Evolutionary conservation across 2,329 filamentous ascomycete species (phyloP), one percentile per base, ranked within the genome.

Genomic region (Cladosporium colombiae): DNA sequence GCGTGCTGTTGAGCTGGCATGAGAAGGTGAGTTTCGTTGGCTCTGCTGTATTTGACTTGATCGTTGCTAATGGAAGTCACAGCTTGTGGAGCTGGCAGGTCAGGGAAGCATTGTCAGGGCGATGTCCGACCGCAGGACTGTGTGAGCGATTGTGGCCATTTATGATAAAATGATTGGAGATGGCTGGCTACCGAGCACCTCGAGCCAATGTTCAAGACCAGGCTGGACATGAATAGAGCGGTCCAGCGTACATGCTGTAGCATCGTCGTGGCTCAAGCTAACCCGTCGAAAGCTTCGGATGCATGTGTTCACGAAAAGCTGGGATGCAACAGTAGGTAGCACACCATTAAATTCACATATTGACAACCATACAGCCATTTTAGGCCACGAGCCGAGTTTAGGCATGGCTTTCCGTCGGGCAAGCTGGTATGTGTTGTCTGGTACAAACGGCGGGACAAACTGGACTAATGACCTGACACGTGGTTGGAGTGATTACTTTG

Each of bases 1-100:
- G 95, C 76, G 95, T 99, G 61, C 79, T 99, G 76, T 83, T 99
- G 71, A 97, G 93, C 80, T 99, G 95, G 95, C 95, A 99, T 77
- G 95, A 99, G 84, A 99, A 97, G 82, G 81, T 83, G 76, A 62
- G 70, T 67, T 62, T 7, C 65, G 14, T 65, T 46, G 27, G 8
- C 6, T 16, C 3, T 29, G 37, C 18, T 44, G 37, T 27, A 11
- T 18, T 40, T 13, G 8, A 13, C 4, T 13, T n/a, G 13, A 16
- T 29, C 14, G 35, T 50, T 50, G 46, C 53, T 62, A 72, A 67
- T 21, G 23, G 31, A 16, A 31, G 11, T 46, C 64, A 21, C 52
- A 83, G 86, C 86, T 97, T 68, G 92, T 98, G 5, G 95, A 99
- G 75, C 89, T 97, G 74, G 92, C 93, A 44, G 95, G 95, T 27